A percentile compares a stretch with the other conserved stretches of the same genome.
These are phyloP conservation scores for Berkeleyomyces basicola DNA, from an alignment of 2,329 filamentous ascomycete genomes.

Conservation along the genomic window DNA sequence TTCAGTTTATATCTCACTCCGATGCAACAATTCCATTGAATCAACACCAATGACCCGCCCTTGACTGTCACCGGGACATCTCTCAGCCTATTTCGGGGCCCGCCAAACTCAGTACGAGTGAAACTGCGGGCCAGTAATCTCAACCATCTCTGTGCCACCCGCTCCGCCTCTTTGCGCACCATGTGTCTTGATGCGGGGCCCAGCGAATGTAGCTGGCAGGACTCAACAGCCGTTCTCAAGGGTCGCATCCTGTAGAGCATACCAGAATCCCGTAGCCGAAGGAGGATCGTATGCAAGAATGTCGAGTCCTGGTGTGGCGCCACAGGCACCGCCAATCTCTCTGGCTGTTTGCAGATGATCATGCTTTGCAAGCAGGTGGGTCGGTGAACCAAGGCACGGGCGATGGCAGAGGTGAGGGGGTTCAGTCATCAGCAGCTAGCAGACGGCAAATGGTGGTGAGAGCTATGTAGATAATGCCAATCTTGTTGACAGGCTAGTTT, in stretches of 20 bases:
- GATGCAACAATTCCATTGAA: conserved; percentile 94
- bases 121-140: conserved; percentile 50
- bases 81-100: conserved; percentile 26
- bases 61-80: conserved; percentile 72
- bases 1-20: conserved; percentile 82
- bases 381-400: conserved; percentile 56
- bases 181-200: conserved; percentile 55
- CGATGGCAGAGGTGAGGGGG: conserved; percentile 42
- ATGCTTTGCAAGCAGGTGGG: conserved; percentile 74
- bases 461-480: conserved; percentile 64
- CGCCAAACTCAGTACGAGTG: conserved; percentile 32
- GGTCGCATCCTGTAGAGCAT: conserved; percentile 84
- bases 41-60: conserved; percentile 77
- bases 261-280: conserved; percentile 90
- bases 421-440: conserved; percentile 31
- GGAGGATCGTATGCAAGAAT: conserved; percentile 86
- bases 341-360: conserved; percentile 96
- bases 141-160: conserved; percentile 50
- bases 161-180: conserved; percentile 42
- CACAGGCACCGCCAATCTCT: conserved; percentile 84
- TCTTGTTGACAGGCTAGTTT: conserved; percentile 77
- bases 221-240: conserved; percentile 81
- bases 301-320: conserved; percentile 84
- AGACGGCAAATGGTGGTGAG: conserved; percentile 48
- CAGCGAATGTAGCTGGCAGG: conserved; percentile 59